Evolutionary conservation across 2,329 filamentous ascomycete genomes (phyloP).

Genomic region (Knoxdaviesia capensis): DNA sequence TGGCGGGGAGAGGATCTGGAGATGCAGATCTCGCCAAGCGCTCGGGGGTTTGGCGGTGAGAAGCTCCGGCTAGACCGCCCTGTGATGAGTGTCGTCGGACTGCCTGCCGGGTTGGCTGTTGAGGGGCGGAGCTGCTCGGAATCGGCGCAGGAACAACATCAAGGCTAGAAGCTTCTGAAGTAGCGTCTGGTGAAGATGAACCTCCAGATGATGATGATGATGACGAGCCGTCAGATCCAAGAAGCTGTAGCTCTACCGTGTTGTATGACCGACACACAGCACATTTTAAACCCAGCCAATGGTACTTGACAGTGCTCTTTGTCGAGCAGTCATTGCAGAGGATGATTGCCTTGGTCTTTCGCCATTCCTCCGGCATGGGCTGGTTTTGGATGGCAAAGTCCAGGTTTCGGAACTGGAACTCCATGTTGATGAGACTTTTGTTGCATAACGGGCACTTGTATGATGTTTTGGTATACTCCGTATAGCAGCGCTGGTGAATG

Average conservation of each 20-base stretch:
- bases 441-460: slow-evolving; percentile 96
- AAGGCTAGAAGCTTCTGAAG: too few species aligned
- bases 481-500: slow-evolving; percentile 79
- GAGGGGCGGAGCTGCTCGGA: too few species aligned
- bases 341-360: slow-evolving; percentile 60
- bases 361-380: slow-evolving; percentile 78
- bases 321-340: slow-evolving; percentile 91
- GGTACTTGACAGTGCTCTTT: slow-evolving; percentile 70
- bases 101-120: too few species aligned
- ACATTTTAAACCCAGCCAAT: slow-evolving; percentile 91
- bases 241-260: slow-evolving; percentile 20
- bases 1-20: slow-evolving; percentile 5
- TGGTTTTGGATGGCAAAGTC: slow-evolving; percentile 74
- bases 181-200: too few species aligned
- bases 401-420: slow-evolving; percentile 76
- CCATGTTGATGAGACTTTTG: slow-evolving; percentile 95
- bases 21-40: slow-evolving; percentile 5
- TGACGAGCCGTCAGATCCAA: too few species aligned
- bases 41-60: slow-evolving; percentile 3
- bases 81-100: too few species aligned
- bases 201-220: too few species aligned
- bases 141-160: too few species aligned
- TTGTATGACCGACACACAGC: slow-evolving; percentile 52
- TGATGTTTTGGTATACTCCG: slow-evolving; percentile 69
- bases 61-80: too few species aligned